A percentile compares a stretch with the other conserved stretches of the same genome.
These are phyloP conservation scores for Vitellaria paradoxa DNA, from an alignment of 179 eudicot species.

Conservation along the genomic window DNA sequence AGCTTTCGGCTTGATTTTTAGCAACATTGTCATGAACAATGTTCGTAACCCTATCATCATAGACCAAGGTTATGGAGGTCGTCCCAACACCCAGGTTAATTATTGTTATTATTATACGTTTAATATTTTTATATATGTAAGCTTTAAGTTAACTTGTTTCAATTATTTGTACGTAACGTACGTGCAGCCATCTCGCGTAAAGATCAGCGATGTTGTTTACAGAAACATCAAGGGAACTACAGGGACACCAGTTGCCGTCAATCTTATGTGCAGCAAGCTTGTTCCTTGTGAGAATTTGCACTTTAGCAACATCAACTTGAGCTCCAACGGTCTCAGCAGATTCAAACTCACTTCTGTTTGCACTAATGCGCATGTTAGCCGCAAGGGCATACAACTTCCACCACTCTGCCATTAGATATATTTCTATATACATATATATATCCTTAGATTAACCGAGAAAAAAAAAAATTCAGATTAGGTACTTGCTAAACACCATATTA, in stretches of 20 bases:
- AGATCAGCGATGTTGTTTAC: constrained; percentile 51
- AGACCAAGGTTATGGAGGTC: constrained; percentile 53
- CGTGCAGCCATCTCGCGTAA: constrained; percentile 43
- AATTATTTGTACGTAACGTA: too few relatives aligned
- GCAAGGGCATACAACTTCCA: constrained; percentile 39
- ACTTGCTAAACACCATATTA: too few relatives aligned
- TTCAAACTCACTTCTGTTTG: constrained; percentile 30
- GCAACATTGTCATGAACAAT: constrained; percentile 48
- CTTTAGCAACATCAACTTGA: constrained; percentile 38
- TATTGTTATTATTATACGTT: not conserved
- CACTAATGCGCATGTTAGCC: constrained; percentile 37
- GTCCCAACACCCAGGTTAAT: constrained; percentile 11
- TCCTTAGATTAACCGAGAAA: too few relatives aligned
- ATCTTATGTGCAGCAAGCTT: constrained; percentile 42
- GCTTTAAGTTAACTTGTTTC: too few relatives aligned
- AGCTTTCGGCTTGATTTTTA: constrained; percentile 52
- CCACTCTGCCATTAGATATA: constrained; percentile 20
- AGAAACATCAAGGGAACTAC: constrained; percentile 55
- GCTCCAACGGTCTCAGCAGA: constrained; percentile 11
- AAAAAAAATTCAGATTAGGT: too few relatives aligned
- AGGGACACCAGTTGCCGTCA: constrained; percentile 35
- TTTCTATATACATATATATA: too few relatives aligned
- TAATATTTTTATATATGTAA: not conserved
- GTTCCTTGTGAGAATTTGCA: constrained; percentile 57
- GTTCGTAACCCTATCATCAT: constrained; percentile 71